Evolutionary conservation across 2,329 filamentous ascomycete genomes (phyloP).

Genomic region (Leptographium flavum): DNA sequence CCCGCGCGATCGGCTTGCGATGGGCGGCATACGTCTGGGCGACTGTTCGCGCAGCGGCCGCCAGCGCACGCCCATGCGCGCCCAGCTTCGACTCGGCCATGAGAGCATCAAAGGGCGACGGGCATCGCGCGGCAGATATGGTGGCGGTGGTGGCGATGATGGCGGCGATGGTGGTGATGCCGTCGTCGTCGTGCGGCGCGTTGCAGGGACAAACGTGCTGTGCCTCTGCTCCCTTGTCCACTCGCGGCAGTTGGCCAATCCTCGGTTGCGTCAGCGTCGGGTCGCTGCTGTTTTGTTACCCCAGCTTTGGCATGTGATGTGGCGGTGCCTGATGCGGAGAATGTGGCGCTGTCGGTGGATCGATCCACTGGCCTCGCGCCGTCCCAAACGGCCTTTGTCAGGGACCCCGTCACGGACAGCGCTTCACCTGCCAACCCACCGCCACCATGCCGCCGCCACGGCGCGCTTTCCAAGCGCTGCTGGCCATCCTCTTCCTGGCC

Average conservation of each 20-base stretch:
- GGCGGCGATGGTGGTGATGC: too few species aligned
- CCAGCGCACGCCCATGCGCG: conserved; percentile 44
- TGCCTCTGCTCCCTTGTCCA: too few species aligned
- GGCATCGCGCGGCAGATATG: too few species aligned
- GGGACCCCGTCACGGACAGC: too few species aligned
- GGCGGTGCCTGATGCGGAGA: background rate
- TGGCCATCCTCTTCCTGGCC: conserved; percentile 8
- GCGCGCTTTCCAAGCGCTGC: background rate
- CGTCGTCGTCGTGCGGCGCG: too few species aligned
- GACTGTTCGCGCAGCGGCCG: conserved; percentile 50
- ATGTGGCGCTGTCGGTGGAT: background rate
- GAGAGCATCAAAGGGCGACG: conserved; percentile 7
- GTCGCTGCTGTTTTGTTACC: conserved; percentile 1
- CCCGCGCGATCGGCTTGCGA: conserved; percentile 69
- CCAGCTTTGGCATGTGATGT: background rate
- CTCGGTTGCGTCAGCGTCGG: background rate
- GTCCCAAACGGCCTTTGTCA: too few species aligned
- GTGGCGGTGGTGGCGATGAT: too few species aligned
- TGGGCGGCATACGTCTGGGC: conserved; percentile 63
- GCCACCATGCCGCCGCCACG: background rate
- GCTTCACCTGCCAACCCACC: background rate
- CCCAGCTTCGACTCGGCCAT: conserved; percentile 56
- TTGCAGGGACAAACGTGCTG: too few species aligned
- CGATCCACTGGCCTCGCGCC: too few species aligned
- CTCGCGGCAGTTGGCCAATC: background rate